Evolutionary conservation across 371 early-diverging fungal genomes (phyloP).

Genomic region (Chytridium lagenaria): DNA sequence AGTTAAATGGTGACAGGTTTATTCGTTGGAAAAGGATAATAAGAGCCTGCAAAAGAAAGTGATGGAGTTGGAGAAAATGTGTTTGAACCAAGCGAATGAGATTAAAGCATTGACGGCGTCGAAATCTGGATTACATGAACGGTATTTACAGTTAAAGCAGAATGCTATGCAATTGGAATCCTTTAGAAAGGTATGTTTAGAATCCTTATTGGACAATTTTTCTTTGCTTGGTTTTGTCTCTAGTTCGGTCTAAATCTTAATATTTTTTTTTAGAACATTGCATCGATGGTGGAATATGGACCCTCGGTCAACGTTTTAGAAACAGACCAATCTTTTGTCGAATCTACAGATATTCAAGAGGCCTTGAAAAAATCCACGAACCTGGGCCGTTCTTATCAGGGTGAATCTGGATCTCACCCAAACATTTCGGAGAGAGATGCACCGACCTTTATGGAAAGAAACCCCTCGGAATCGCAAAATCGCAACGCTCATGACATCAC

Average conservation of each 20-base stretch:
- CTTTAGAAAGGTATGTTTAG: constrained; percentile 44
- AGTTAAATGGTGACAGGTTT: constrained; percentile 28
- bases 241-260: not conserved
- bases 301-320: constrained; percentile 23
- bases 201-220: not conserved
- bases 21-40: constrained; percentile 34
- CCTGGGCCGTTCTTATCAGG: not conserved
- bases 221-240: not conserved
- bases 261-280: constrained; percentile 39
- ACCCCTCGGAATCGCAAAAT: constrained; percentile 4
- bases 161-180: constrained; percentile 48
- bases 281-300: constrained; percentile 50
- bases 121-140: constrained; percentile 34
- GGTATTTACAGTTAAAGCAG: constrained; percentile 46
- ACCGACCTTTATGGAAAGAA: too few species aligned
- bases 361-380: not conserved
- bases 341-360: not conserved
- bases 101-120: constrained; percentile 37
- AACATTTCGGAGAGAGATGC: too few species aligned
- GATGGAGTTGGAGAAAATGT: constrained; percentile 37
- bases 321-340: constrained; percentile 9
- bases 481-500: not conserved
- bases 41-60: constrained; percentile 18
- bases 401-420: not conserved
- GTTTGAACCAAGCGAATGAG: constrained; percentile 35